Evolutionary conservation across 352 stramenopile species (phyloP).

Genomic region (Phytophthora ohioensis): DNA sequence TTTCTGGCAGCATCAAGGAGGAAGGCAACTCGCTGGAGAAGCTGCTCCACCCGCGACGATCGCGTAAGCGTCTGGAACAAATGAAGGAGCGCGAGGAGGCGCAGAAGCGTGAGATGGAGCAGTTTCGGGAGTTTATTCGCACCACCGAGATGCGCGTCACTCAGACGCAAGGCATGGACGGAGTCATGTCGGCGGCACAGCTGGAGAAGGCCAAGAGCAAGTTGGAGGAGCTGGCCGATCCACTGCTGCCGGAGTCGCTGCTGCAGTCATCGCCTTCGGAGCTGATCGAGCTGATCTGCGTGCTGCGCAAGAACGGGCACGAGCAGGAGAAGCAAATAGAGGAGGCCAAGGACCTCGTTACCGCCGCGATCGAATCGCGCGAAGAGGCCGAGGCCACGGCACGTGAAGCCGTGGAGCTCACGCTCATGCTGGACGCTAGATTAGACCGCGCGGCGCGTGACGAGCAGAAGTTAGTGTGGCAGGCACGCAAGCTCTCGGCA

Average conservation of each 20-base stretch:
- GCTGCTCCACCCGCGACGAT: constrained; percentile 78
- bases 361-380: constrained; percentile 78
- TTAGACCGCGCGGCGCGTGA: constrained; percentile 72
- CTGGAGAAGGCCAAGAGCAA: constrained; percentile 39
- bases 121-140: constrained; percentile 88
- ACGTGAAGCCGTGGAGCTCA: constrained; percentile 77
- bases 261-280: constrained; percentile 58
- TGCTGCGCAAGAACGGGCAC: constrained; percentile 73
- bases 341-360: constrained; percentile 78
- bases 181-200: constrained; percentile 28
- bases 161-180: constrained; percentile 22
- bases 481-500: constrained; percentile 31
- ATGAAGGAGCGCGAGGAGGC: constrained; percentile 77
- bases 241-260: constrained; percentile 64
- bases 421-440: constrained; percentile 72
- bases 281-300: constrained; percentile 74
- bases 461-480: constrained; percentile 31
- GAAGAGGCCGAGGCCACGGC: constrained; percentile 79
- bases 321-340: constrained; percentile 81
- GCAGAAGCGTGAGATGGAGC: constrained; percentile 86
- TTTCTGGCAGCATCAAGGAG: constrained; percentile 40
- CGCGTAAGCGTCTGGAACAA: constrained; percentile 66
- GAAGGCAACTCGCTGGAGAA: constrained; percentile 77
- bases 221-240: constrained; percentile 58
- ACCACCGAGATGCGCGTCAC: constrained; percentile 60